Evolutionary conservation across 108 stramenopile genomes (phyloP), one percentile per base, ranked within the genome.

Genomic region (Craspedostauros australis): DNA sequence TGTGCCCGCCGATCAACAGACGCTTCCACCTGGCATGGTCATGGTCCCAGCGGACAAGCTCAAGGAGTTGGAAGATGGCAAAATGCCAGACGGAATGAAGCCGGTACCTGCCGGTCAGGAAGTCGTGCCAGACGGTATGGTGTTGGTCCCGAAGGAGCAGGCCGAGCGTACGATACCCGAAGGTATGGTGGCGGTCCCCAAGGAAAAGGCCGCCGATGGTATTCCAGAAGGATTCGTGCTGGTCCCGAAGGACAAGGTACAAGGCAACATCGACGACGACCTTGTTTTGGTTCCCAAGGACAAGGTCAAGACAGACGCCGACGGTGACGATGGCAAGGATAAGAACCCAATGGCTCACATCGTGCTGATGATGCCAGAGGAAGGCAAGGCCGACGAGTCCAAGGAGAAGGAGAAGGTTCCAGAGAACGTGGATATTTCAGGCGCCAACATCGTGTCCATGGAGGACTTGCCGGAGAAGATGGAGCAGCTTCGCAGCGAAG

Each of bases 391-490:
- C 3, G 68, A 61, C 27, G 47, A 50, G 46, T 20, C 33, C n/a
- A 30, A 22, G 8, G 28, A 39, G 34, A 42, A 42, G 15, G 66
- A 58, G 12, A 48, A 48, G n/a, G 62, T 14, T 20, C 29, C 51
- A 7, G 42, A 68, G n/a, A 8, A 25, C 19, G 66, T 56, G 12
- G 64, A 33, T 14, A 56, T 64, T 4, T 34, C 48, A 30, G 51
- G 58, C 26, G 65, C 65, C 12, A 68, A 68, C 25, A 54, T 68
- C 36, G 58, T 76, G 42, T 50, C 63, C 0, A 33, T 76, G 24
- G 68, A 76, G 52, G 60, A 76, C 19, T 31, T 76, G 14, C 36
- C 74, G 28, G 54, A 57, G 27, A 40, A 59, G 22, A 54, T 76
- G 5, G 58, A 68, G 25, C 44, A 49, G 50, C 20, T 68, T 16